A percentile compares a stretch with the other conserved stretches of the same genome.
These are phyloP conservation scores for Hanseniaspora meyeri DNA, from an alignment of 805 yeast genomes.

Conservation along the genomic window DNA sequence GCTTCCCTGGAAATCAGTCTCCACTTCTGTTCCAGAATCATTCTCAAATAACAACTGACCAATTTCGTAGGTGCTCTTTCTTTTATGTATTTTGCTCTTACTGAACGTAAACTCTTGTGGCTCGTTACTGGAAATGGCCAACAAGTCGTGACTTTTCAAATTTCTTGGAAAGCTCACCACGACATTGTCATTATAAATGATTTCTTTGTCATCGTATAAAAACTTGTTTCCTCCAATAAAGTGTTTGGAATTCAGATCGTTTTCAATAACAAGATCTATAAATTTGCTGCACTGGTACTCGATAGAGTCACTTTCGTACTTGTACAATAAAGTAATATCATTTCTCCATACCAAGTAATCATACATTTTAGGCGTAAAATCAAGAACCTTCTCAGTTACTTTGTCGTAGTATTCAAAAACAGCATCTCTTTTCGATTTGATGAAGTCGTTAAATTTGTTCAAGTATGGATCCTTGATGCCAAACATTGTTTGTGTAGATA, in stretches of 20 bases:
- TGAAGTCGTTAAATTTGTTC: slow-evolving; percentile 54
- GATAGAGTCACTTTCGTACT: slow-evolving; percentile 2
- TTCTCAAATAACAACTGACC: slow-evolving; percentile 4
- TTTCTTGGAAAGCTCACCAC: neutral
- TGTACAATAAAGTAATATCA: neutral
- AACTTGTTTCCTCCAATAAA: slow-evolving; percentile 46
- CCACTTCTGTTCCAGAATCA: neutral
- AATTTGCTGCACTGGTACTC: slow-evolving; percentile 37
- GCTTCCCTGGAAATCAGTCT: neutral
- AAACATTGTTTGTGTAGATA: slow-evolving; percentile 65
- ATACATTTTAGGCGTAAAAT: slow-evolving; percentile 45
- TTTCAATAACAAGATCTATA: slow-evolving; percentile 46
- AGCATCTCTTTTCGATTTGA: slow-evolving; percentile 44
- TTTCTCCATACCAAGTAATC: slow-evolving; percentile 24
- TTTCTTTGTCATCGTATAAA: slow-evolving; percentile 33
- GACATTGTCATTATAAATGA: neutral
- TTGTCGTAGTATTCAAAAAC: slow-evolving; percentile 58
- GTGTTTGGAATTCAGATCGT: slow-evolving; percentile 61
- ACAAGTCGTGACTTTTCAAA: neutral
- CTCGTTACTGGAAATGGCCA: neutral
- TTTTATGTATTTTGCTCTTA: neutral
- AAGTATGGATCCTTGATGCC: slow-evolving; percentile 78
- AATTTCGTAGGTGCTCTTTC: neutral
- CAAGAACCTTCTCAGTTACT: slow-evolving; percentile 58
- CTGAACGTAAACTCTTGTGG: neutral